Percentiles rank a stretch among this genome's conserved stretches.
These are phyloP conservation scores for Nicotiana knightiana DNA, from an alignment of 257 asterid genomes.

Conservation along the genomic window DNA sequence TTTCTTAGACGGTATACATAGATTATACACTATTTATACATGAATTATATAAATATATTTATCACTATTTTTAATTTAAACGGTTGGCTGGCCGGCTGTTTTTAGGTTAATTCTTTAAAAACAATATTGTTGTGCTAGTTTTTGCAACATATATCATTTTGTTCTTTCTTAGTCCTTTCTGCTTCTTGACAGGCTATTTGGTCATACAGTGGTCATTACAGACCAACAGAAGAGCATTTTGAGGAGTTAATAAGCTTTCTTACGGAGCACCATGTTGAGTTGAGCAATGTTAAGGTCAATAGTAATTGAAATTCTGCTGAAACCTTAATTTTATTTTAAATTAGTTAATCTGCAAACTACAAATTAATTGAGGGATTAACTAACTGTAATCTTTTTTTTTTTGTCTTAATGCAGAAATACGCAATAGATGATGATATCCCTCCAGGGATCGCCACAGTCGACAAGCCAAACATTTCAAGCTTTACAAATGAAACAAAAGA, in stretches of 20 bases:
- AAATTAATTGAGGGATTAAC: neutral
- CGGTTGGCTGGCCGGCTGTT: too few relatives aligned
- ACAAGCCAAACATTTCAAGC: neutral
- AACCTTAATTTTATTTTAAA: neutral
- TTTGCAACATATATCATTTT: neutral
- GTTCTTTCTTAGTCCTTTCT: neutral
- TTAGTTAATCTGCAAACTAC: neutral
- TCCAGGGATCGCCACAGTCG: neutral
- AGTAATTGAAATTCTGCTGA: too few relatives aligned
- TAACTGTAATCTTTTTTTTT: neutral
- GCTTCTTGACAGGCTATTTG: slow-evolving; percentile 4
- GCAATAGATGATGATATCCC: neutral
- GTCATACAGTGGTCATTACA: slow-evolving; percentile 21
- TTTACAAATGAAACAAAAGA: neutral
- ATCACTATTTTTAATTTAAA: too few relatives aligned
- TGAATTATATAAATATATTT: too few relatives aligned
- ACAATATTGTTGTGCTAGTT: neutral
- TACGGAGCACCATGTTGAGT: slow-evolving; percentile 9
- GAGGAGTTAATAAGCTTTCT: slow-evolving; percentile 15
- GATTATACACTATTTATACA: too few relatives aligned
- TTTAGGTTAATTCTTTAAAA: too few relatives aligned
- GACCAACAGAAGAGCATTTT: slow-evolving; percentile 15
- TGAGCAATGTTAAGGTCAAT: slow-evolving; percentile 13
- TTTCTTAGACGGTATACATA: neutral
- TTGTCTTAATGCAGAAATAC: neutral